These are phyloP conservation scores for Nadsonia starkeyi-henricii DNA, from an alignment of 1,139 yeast genomes.

Conservation along the genomic window DNA sequence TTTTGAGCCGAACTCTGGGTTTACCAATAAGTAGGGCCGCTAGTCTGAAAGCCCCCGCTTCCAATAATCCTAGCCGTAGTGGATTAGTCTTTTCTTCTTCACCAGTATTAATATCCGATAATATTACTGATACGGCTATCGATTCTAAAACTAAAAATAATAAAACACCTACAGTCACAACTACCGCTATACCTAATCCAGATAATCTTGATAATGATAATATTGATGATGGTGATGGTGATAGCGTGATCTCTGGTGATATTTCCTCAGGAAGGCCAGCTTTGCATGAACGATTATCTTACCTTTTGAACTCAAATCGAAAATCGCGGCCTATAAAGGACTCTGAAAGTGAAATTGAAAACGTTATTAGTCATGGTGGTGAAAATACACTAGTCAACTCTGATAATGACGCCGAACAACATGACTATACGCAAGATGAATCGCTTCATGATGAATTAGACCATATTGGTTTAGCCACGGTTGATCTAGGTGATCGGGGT, in stretches of 20 bases:
- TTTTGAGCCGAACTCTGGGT: too few species aligned
- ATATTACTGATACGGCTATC: too few species aligned
- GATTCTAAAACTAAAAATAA: background rate
- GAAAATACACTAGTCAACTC: background rate
- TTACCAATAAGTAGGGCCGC: too few species aligned
- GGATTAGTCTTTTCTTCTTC: too few species aligned
- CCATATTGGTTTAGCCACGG: slow-evolving; percentile 3
- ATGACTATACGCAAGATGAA: slow-evolving; percentile 1
- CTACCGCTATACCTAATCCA: slow-evolving; percentile 4
- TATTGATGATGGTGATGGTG: background rate
- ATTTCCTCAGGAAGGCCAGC: background rate
- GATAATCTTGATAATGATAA: background rate
- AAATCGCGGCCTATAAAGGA: too few species aligned
- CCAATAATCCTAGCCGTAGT: too few species aligned
- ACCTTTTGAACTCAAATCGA: too few species aligned
- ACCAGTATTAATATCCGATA: too few species aligned
- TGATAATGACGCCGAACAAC: slow-evolving; percentile 1
- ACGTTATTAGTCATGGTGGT: too few species aligned
- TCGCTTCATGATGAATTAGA: slow-evolving; percentile 5
- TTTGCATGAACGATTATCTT: background rate
- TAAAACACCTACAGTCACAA: too few species aligned
- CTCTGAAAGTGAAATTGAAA: too few species aligned
- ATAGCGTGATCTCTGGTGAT: background rate
- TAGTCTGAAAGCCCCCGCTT: too few species aligned
- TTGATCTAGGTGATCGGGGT: slow-evolving; percentile 26